Evolutionary conservation across 2,329 filamentous ascomycete genomes (phyloP).

Genomic region (Amesomyces nigricolor): DNA sequence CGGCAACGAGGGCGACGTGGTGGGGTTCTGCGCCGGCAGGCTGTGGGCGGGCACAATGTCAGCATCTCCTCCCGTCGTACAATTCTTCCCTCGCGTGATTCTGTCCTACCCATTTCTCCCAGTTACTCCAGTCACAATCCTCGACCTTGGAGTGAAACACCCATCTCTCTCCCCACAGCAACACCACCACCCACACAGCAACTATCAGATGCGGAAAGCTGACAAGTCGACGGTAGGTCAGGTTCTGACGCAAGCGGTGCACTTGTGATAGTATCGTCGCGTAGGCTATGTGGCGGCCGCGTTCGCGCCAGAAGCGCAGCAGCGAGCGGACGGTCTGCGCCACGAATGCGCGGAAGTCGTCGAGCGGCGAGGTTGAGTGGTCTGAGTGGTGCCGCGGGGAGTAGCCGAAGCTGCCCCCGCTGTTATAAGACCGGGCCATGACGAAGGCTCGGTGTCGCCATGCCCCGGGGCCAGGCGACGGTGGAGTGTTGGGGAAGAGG

Average conservation of each 20-base stretch:
- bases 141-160: conserved; percentile 66
- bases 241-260: conserved; percentile 39
- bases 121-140: conserved; percentile 73
- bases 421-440: conserved; percentile 39
- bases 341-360: conserved; percentile 33
- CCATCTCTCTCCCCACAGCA: conserved; percentile 82
- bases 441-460: conserved; percentile 27
- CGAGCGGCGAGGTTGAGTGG: conserved; percentile 32
- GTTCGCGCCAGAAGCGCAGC: conserved; percentile 40
- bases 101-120: conserved; percentile 81
- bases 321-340: conserved; percentile 30
- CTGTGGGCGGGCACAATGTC: conserved; percentile 41
- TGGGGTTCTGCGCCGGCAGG: conserved; percentile 73
- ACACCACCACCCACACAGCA: conserved; percentile 65
- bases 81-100: background rate
- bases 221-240: conserved; percentile 47
- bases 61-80: background rate
- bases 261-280: conserved; percentile 28
- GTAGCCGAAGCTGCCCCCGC: conserved; percentile 24
- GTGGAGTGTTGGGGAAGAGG: too few species aligned
- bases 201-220: conserved; percentile 64
- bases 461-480: conserved; percentile 18
- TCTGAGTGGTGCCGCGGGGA: conserved; percentile 27
- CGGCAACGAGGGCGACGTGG: conserved; percentile 76
- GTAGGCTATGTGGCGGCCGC: conserved; percentile 35